Conservation (phyloP, 306 rosid genomes). For the Gillenia trifoliata region DNA sequence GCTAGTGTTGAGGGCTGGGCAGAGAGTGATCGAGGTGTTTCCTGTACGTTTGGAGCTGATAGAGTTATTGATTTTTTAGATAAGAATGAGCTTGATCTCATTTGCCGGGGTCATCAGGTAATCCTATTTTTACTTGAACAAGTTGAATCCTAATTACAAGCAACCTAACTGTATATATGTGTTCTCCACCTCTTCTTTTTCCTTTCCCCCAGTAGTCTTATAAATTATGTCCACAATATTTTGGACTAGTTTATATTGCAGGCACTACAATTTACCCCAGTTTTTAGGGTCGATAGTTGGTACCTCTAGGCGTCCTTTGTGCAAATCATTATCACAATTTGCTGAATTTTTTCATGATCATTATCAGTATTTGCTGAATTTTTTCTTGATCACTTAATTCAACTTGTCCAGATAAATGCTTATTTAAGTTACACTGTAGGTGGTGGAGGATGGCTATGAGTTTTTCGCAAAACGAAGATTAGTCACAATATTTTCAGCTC, state of each 20-base stretch:
- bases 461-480: constrained; percentile 67
- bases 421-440: constrained; percentile 35
- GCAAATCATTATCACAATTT: not conserved
- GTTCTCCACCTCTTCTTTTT: not conserved
- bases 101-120: constrained; percentile 91
- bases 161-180: not conserved
- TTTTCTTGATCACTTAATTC: constrained; percentile 3
- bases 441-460: constrained; percentile 89
- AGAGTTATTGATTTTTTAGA: constrained; percentile 53
- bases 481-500: constrained; percentile 90
- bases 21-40: constrained; percentile 71
- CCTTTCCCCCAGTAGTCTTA: not conserved
- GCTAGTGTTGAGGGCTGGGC: constrained; percentile 56
- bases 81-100: constrained; percentile 70
- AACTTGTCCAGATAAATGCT: not conserved
- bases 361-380: not conserved
- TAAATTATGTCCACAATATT: not conserved
- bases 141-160: not conserved
- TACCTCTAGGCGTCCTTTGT: not conserved
- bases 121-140: constrained; percentile 7
- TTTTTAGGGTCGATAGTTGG: not conserved
- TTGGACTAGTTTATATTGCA: not conserved
- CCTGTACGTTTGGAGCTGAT: constrained; percentile 68
- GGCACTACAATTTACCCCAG: not conserved
- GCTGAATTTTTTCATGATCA: not conserved